Evolutionary conservation across 2,329 filamentous ascomycete genomes (phyloP), one percentile per base, ranked within the genome.

Genomic region (Colletotrichum kahawae): DNA sequence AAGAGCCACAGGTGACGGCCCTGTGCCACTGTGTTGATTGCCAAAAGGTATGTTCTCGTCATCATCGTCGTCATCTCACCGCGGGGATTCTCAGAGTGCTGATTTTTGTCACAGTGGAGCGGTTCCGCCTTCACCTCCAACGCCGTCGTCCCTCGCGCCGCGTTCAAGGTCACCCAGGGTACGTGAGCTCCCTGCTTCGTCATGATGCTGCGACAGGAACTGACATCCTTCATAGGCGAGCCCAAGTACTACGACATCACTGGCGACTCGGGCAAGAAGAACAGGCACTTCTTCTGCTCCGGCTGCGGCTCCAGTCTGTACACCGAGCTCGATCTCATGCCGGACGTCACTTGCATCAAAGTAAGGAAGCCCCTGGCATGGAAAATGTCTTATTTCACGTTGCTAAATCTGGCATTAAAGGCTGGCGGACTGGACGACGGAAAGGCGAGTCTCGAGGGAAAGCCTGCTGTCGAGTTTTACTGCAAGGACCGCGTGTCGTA

Each of bases 81-180:
- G 27, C 18, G 6, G 14, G 14, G 4, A 6, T 13, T 0, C 21
- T n/a, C 29, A 57, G 13, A 27, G 7, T 12, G 21, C 18, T 43
- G 36, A 56, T 66, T 70, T 12, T 68, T 21, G 27, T 18, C 3
- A 8, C 38, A 87, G 82, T 88, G 87, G 87, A 86, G 88, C 10
- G 89, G 89, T 51, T 83, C 87, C n/a, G 85, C 89, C 16, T 91
- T 86, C 79, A 90, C 89, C 36, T 87, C 88, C 78, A 91, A 91
- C 79, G 85, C 85, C 12, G 83, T 90, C 4, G 85, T 91, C 4
- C 84, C 88, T 5, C 84, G 87, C 18, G 79, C 80, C 10, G 80
- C 81, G 31, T 89, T 91, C 81, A 84, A 84, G 36, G 82, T 91
- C 29, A 88, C 85, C 64, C 87, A 89, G 78, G 89, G 87, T 86